Evolutionary conservation across 179 eudicot genomes (phyloP), one percentile per base, ranked within the genome.

Genomic region (Corrigiola litoralis): DNA sequence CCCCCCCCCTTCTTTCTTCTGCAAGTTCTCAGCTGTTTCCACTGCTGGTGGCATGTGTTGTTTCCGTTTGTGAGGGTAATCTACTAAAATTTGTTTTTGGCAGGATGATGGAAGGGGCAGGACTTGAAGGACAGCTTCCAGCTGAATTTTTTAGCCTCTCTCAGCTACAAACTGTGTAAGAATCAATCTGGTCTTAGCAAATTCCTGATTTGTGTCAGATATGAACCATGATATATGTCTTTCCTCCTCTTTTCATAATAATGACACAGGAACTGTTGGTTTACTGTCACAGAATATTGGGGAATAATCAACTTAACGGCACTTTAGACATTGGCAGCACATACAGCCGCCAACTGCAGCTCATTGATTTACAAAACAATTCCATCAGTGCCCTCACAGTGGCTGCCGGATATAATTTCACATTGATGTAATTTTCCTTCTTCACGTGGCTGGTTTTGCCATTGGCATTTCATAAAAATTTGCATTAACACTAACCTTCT

Each of bases 101-200:
- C 71, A 80, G 90, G 63, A 67, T 64, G 64, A 78, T 83, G 82
- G 80, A 77, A 23, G 46, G 29, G 1, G 67, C 84, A 17, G 63
- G 37, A 62, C 82, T 87, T 47, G 71, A 47, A 65, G 95, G 95
- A 51, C 48, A 62, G 60, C 49, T 87, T 41, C 90, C 90, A 6
- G 76, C 37, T 44, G 58, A 55, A 59, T 41, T 85, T n/a, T 87
- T 87, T 77, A 58, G 77, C 74, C 75, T 79, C 57, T 76, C 90
- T 57, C 70, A 71, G 20, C 67, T 87, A 57, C 79, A 85, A 75
- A 78, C 73, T 53, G 79, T 82, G 95, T 87, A 70, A 75, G 90
- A 55, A 36, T 58, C 61, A 31, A 12, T 50, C 62, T n/a, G 7
- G 10, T 16, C 25, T 65, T 20, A 54, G n/a, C 41, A 14, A 44